Evolutionary conservation across 2,329 filamentous ascomycete species (phyloP), one percentile per base, ranked within the genome.

Genomic region (Pseudogymnoascus sp.): DNA sequence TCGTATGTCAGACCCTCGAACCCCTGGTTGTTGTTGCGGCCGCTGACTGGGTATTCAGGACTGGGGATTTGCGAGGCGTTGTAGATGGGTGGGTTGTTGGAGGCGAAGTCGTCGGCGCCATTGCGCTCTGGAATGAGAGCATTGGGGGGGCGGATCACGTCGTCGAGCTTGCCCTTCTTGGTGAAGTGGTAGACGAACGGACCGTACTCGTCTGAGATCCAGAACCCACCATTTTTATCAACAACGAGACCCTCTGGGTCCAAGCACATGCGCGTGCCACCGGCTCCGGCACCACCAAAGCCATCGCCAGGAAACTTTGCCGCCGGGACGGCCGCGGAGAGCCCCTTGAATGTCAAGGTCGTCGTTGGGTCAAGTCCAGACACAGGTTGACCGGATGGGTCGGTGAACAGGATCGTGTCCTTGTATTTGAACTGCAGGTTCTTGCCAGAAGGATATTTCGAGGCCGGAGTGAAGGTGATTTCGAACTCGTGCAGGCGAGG

Each of bases 21-120:
- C n/a, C 88, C 88, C 71, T 90, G 87, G 73, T 91, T 91, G 73
- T 91, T 90, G 63, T 81, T 78, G 19, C 88, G 82, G 11, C 88
- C 88, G 0, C 81, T 81, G 1, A 79, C 78, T 0, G 86, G 84
- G 67, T 87, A 78, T 13, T 76, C 78, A 0, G 87, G 87, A 15
- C 78, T 71, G 13, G 78, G 72, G 0, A 78, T 77, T 1, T 67
- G 68, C 26, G 61, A 44, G 23, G 36, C 61, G 62, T 84, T 73
- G 70, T 88, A 89, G 60, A 82, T 76, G 3, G 87, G 86, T 0
- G 87, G 82, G 11, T 82, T 86, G 68, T 86, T 79, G 10, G 87
- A 82, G 61, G 81, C 83, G 78, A 90, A 91, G 68, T 83, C 82
- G 64, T 82, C 76, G 10, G 75, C 80, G 42, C 80, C 81, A 65